A percentile compares a stretch with the other conserved stretches of the same genome.
Conservation (phyloP, 2,329 filamentous ascomycete species). For the Hypomyces perniciosus region DNA sequence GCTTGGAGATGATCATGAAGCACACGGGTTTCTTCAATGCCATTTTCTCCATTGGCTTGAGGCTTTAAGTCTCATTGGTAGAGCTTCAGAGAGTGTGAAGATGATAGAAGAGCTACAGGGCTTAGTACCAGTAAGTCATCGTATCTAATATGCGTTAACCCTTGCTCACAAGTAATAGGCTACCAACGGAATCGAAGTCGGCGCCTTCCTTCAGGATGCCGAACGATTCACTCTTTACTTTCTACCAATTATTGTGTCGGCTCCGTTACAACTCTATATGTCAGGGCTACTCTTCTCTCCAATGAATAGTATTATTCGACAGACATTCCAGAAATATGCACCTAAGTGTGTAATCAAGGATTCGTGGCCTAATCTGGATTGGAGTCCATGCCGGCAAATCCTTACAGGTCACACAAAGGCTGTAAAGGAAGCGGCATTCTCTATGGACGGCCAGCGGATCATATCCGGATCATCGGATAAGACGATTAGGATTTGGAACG, state of each 20-base stretch:
- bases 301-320: conserved; percentile 14
- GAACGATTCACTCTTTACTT: conserved; percentile 14
- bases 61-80: conserved; percentile 28
- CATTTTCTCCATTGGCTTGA: conserved; percentile 38
- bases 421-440: background rate
- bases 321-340: conserved; percentile 9
- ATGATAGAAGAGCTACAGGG: conserved; percentile 11
- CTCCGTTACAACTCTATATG: conserved; percentile 22
- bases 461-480: background rate
- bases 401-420: background rate
- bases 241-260: conserved; percentile 1
- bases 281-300: conserved; percentile 22
- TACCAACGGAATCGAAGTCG: background rate
- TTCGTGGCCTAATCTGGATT: background rate
- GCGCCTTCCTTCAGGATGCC: conserved; percentile 15
- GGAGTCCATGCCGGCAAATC: conserved; percentile 1
- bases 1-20: conserved; percentile 20
- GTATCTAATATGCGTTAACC: background rate
- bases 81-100: conserved; percentile 11
- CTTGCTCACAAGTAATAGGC: conserved; percentile 5
- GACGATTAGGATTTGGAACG: background rate
- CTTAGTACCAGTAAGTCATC: background rate
- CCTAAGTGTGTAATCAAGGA: conserved; percentile 13
- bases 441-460: background rate
- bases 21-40: conserved; percentile 26